Conservation (phyloP, 495 filamentous ascomycete genomes). For the Aspergillus coremiiformis region DNA sequence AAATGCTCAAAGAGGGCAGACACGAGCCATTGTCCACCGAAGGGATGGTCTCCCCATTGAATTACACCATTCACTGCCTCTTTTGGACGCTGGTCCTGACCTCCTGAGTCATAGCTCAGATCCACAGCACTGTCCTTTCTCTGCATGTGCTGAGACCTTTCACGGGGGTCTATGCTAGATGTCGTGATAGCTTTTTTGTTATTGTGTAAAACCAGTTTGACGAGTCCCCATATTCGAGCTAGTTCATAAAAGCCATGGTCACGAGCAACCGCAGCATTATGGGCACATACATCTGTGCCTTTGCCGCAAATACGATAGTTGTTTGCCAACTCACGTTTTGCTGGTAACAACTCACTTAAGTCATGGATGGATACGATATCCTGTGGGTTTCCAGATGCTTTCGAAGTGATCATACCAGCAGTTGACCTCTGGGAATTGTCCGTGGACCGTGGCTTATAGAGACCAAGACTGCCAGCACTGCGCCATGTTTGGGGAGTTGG, state of each 20-base stretch:
- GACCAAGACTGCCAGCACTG: constrained; percentile 37
- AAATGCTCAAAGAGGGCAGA: constrained; percentile 61
- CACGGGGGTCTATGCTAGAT: constrained; percentile 48
- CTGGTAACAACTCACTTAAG: constrained; percentile 59
- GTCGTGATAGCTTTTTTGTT: constrained; percentile 50
- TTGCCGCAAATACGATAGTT: constrained; percentile 81
- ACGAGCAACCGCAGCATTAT: constrained; percentile 73
- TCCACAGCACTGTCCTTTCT: constrained; percentile 31
- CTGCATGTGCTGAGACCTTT: constrained; percentile 30
- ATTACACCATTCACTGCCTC: constrained; percentile 46
- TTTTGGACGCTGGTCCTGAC: constrained; percentile 5
- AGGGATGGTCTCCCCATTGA: constrained; percentile 79
- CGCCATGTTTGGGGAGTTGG: constrained; percentile 49
- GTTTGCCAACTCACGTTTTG: constrained; percentile 65
- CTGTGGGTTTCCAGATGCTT: constrained; percentile 34
- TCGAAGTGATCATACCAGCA: constrained; percentile 32
- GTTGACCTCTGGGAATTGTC: constrained; percentile 52
- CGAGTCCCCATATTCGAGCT: constrained; percentile 77
- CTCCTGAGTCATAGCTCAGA: constrained; percentile 23
- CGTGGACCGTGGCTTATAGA: constrained; percentile 41
- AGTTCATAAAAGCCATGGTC: constrained; percentile 66
- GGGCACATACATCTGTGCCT: constrained; percentile 66
- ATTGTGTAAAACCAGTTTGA: constrained; percentile 67
- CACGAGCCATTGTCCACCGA: constrained; percentile 69
- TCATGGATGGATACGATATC: constrained; percentile 65